Percentiles rank a stretch among this genome's conserved stretches.
phyloP scores from a whole-genome alignment of 768 basidiomycete species.

The Gautieria morchelliformis region DNA sequence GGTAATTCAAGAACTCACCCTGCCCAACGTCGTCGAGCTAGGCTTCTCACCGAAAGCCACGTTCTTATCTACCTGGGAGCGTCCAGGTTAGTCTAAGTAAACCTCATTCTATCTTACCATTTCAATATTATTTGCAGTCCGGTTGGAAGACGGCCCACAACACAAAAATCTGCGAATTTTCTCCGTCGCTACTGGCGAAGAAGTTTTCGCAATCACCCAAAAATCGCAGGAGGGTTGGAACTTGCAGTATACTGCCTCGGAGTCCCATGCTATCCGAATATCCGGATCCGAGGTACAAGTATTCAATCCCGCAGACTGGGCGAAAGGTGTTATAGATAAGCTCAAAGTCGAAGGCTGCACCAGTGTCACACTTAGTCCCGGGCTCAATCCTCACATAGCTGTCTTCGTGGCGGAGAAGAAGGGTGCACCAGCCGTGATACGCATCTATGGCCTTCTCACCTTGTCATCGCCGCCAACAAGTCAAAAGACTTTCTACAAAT shows the following conservation, averaged over 20 bases:
- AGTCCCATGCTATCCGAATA: slow-evolving; percentile 75
- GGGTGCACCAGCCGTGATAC: slow-evolving; percentile 84
- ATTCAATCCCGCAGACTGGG: slow-evolving; percentile 72
- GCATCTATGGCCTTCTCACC: slow-evolving; percentile 66
- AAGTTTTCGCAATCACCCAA: slow-evolving; percentile 80
- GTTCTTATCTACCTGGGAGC: slow-evolving; percentile 93
- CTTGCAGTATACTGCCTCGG: slow-evolving; percentile 83
- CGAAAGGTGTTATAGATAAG: slow-evolving; percentile 71
- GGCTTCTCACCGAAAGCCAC: slow-evolving; percentile 90
- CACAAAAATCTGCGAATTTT: slow-evolving; percentile 94
- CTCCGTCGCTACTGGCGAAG: slow-evolving; percentile 75
- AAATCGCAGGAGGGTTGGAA: slow-evolving; percentile 91
- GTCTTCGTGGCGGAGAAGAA: slow-evolving; percentile 94
- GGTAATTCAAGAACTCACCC: slow-evolving; percentile 62
- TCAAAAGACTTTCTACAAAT: slow-evolving; percentile 92
- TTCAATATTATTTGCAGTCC: slow-evolving; percentile 32
- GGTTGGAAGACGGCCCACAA: slow-evolving; percentile 82
- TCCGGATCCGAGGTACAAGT: slow-evolving; percentile 79
- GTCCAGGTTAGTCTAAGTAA: slow-evolving; percentile 44
- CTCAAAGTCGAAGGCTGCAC: slow-evolving; percentile 79
- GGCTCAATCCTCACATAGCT: slow-evolving; percentile 80
- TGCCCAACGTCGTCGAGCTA: slow-evolving; percentile 73
- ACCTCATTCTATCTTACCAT: neutral
- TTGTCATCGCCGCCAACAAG: slow-evolving; percentile 59
- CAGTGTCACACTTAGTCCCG: slow-evolving; percentile 67